Evolutionary conservation across 169 alveolate species (phyloP), one percentile per base, ranked within the genome.

Genomic region (Babesia caballi): DNA sequence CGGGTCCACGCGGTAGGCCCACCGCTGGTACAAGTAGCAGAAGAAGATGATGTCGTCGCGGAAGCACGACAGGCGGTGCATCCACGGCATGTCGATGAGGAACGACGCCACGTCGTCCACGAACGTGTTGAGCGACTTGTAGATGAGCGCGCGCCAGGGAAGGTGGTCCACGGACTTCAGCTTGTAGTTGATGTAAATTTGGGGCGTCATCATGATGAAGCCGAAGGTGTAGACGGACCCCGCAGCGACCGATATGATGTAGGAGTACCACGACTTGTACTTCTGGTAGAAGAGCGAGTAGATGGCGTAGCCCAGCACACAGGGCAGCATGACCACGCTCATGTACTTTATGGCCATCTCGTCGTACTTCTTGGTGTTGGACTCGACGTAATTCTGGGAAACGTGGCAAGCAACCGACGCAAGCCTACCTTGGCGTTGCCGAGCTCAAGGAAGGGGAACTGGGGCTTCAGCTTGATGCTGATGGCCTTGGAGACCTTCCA

Each of bases 21-120:
- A 96, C 66, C 99, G 92, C 90, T 98, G 98, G 78, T 96, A 96
- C 52, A 98, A 74, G 88, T 96, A 96, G 73, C 96, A 92, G 49
- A 97, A 69, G 91, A 98, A 98, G 42, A 98, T 96, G 8, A 97
- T 91, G 83, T 98, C 99, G 80, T 98, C 99, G 78, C 99, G 94
- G 90, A 98, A 98, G 78, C 99, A 97, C 63, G 97, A 92, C 33
- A 97, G 76, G 85, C 98, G 94, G 82, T 96, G 98, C 90, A 97
- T 84, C 89, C 96, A 91, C 21, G 99, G 99, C 98, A 97, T 96
- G 75, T 97, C 97, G n/a, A 97, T 97, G 49, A 96, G 91, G 85
- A 97, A 96, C 25, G 98, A 94, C 63, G 98, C 98, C 38, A 97
- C 93, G 83, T 97, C 99, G 84, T 97, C 99, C 60, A 97, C 97